Evolutionary conservation across 2,329 filamentous ascomycete genomes (phyloP).

Genomic region (Neobulgaria alba): DNA sequence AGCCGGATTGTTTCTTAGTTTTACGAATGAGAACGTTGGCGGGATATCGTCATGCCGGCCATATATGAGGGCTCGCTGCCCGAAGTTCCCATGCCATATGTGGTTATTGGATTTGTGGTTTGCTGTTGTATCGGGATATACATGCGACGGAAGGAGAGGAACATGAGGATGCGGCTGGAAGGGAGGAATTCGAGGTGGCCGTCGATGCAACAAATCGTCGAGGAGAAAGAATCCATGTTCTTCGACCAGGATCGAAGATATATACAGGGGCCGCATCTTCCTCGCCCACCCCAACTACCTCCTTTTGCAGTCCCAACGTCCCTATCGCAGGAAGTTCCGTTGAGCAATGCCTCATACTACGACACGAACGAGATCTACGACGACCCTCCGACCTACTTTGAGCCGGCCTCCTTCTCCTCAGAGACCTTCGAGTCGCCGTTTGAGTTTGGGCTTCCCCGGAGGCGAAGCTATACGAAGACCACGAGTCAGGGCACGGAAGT

Average conservation of each 20-base stretch:
- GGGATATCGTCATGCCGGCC: neutral
- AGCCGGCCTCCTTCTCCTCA: neutral
- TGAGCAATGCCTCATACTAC: neutral
- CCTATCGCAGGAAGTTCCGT: neutral
- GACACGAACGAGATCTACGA: neutral
- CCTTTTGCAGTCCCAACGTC: neutral
- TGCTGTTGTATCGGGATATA: neutral
- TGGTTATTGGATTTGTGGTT: neutral
- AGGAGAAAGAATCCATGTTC: neutral
- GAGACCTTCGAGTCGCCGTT: neutral
- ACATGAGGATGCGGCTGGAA: neutral
- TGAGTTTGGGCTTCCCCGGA: slow-evolving; percentile 5
- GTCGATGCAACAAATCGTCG: neutral
- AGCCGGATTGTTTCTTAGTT: too few relatives aligned
- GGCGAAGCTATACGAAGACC: slow-evolving; percentile 17
- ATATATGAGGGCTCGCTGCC: neutral
- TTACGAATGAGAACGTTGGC: too few relatives aligned
- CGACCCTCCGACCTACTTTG: neutral
- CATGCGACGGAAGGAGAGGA: neutral
- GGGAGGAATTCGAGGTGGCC: neutral
- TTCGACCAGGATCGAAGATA: too few relatives aligned
- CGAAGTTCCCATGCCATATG: neutral
- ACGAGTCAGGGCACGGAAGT: slow-evolving; percentile 9
- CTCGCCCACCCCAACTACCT: neutral
- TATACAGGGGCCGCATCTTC: neutral